Conservation (phyloP, 768 basidiomycete species). For the Tulasnella sp. region DNA sequence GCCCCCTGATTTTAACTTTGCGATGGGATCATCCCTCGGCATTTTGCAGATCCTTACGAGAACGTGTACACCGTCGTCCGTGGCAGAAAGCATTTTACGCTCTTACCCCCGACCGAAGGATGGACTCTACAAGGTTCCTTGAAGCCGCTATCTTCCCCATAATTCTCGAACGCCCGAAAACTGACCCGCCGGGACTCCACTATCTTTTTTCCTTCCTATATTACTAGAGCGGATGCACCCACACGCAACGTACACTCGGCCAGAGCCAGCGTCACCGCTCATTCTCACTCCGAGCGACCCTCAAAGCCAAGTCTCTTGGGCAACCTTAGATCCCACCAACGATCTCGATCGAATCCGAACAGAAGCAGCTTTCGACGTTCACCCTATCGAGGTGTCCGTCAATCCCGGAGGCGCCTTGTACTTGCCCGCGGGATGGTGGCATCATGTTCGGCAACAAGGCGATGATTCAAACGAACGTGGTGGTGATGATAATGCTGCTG, state of each 20-base stretch:
- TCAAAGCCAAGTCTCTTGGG: conserved; percentile 63
- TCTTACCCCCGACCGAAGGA: conserved; percentile 86
- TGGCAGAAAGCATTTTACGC: conserved; percentile 78
- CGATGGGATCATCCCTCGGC: background rate
- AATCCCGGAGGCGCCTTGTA: conserved; percentile 75
- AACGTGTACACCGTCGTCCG: conserved; percentile 87
- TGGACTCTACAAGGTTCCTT: conserved; percentile 70
- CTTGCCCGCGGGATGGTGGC: conserved; percentile 94
- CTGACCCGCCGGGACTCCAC: background rate
- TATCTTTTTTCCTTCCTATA: conserved; percentile 19
- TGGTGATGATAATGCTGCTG: conserved; percentile 30
- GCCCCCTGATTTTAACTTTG: background rate
- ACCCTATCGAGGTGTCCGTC: conserved; percentile 64
- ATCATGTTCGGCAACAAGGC: conserved; percentile 72
- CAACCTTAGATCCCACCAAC: conserved; percentile 64
- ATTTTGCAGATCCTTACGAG: conserved; percentile 75
- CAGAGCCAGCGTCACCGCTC: conserved; percentile 34
- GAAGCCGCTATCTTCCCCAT: background rate
- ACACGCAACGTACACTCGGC: conserved; percentile 59
- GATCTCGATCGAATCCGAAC: conserved; percentile 33
- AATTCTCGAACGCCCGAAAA: background rate
- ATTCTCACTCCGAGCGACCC: conserved; percentile 25
- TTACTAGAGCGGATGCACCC: conserved; percentile 56
- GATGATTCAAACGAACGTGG: background rate
- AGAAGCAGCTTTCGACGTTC: conserved; percentile 44